Conservation (phyloP, 768 basidiomycete genomes). For the Hericium coralloides region DNA sequence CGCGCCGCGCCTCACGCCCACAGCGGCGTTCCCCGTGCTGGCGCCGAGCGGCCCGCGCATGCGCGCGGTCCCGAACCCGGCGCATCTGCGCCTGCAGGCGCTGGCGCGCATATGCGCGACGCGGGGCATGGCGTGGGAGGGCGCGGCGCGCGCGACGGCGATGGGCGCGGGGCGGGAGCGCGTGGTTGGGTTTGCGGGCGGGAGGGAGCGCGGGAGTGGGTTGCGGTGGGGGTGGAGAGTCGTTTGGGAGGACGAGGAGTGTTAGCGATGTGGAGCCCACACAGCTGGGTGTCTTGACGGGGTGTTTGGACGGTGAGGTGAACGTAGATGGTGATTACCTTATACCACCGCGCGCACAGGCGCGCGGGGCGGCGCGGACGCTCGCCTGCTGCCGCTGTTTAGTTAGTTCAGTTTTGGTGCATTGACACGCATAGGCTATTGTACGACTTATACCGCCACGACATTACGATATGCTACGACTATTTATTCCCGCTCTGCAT, state of each 20-base stretch:
- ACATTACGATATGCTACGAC: too few relatives aligned
- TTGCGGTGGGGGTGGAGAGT: slow-evolving; percentile 13
- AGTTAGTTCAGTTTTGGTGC: too few relatives aligned
- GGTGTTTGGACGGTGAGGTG: too few relatives aligned
- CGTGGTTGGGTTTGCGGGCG: slow-evolving; percentile 6
- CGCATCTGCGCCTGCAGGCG: slow-evolving; percentile 50
- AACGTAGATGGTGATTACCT: too few relatives aligned
- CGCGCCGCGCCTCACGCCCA: slow-evolving; percentile 16
- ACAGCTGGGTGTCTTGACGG: too few relatives aligned
- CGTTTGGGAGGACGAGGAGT: slow-evolving; percentile 10
- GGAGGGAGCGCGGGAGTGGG: slow-evolving; percentile 6
- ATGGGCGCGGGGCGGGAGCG: slow-evolving; percentile 8
- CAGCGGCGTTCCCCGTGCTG: neutral
- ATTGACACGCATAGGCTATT: too few relatives aligned
- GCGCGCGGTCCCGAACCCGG: slow-evolving; percentile 53
- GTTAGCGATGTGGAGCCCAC: neutral
- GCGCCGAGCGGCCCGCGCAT: slow-evolving; percentile 32
- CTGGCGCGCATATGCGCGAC: slow-evolving; percentile 42
- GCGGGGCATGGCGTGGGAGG: slow-evolving; percentile 23
- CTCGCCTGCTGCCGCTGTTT: too few relatives aligned
- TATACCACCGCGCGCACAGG: too few relatives aligned
- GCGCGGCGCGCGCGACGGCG: slow-evolving; percentile 28
- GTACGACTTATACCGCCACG: too few relatives aligned
- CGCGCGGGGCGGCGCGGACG: too few relatives aligned
- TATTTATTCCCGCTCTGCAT: too few relatives aligned